Evolutionary conservation across 495 filamentous ascomycete genomes (phyloP), one percentile per base, ranked within the genome.

Genomic region (Penicillium manginii): DNA sequence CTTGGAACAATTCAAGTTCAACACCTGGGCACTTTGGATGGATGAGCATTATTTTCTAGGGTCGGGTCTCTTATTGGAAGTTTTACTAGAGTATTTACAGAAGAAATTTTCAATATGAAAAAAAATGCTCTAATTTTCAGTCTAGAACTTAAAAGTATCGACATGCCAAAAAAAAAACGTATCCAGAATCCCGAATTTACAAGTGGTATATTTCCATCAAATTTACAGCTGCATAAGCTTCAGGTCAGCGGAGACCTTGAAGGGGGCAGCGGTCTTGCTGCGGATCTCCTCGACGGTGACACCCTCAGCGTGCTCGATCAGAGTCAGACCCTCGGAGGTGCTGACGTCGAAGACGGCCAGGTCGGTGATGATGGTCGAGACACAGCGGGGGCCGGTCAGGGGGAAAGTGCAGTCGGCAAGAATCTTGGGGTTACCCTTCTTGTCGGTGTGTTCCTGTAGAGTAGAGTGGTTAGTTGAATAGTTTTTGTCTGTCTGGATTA

Each of bases 321-420:
- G 78, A 12, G 87, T 93, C 61, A 96, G 78, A 42, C 91, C 92
- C 56, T 87, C 83, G 21, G 82, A 78, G 59, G 90, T 85, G 73
- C 93, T 88, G 49, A 96, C 91, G 57, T 96, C 86, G 67, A 97
- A 96, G 0, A 96, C 92, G 51, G 82, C 81, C 60, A 97, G 74
- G 64, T 97, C 92, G 2, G 92, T 97, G 66, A 97, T 97, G 62
- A 97, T 96, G 61, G 86, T 86, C 56, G 84, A 90, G 52, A 96
- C 91, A 66, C 91, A 96, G 37, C 82, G 81, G 63, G 84, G 88
- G 21, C 92, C 92, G 14, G 92, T 96, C 58, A 96, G 75, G 15
- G 92, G 92, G 82, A 96, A 92, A 14, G 84, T 83, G 78, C 92
- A 96, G 70, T 89, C 86, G 43, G 69, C 43, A 50, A 96, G 79